Evolutionary conservation across 1,284 basidiomycete genomes (phyloP), one percentile per base, ranked within the genome.

Genomic region (Sanghuangporus sanghuang): DNA sequence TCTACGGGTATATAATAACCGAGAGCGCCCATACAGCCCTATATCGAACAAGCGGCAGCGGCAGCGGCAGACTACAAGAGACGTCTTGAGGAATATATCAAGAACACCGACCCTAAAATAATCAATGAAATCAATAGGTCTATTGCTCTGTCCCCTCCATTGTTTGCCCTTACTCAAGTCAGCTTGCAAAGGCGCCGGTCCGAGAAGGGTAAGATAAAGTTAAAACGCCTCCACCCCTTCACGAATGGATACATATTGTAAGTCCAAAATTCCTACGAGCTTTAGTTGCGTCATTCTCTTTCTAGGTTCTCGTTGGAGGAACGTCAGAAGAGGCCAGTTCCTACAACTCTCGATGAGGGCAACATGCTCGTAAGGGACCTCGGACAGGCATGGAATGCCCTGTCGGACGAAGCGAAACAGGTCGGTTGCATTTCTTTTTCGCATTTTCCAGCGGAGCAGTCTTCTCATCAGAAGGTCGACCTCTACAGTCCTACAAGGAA

Each of bases 121-220:
- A 12, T 69, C 27, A 60, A 58, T 46, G 67, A 67, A 11, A 18
- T 66, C 39, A 66, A 63, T 32, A 61, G 27, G 63, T 64, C 61
- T 11, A 40, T 59, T 39, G 9, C 46, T 12, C 18, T 14, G 16
- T 18, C 21, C 16, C 8, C 44, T n/a, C 16, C 44, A n/a, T n/a
- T n/a, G 3, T 32, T 11, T 38, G 2, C 36, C 35, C 3, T 11
- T 23, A 35, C 36, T 11, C 21, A 60, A 27, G 11, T 57, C 18
- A 2, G 4, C 39, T 36, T 39, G 36, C 40, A n/a, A 18, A 54
- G 48, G 11, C 67, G 67, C 14, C 65, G 64, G 23, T 48, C 14
- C 42, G 42, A 32, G n/a, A 65, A 59, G 55, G 65, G 68, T 2
- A 46, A 62, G 46, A 23, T 0, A 4, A 40, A 46, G 21, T 32